Percentiles rank a stretch among this genome's conserved stretches.
Conservation (phyloP, 1,284 basidiomycete species). For the Clitocybe nebularis region DNA sequence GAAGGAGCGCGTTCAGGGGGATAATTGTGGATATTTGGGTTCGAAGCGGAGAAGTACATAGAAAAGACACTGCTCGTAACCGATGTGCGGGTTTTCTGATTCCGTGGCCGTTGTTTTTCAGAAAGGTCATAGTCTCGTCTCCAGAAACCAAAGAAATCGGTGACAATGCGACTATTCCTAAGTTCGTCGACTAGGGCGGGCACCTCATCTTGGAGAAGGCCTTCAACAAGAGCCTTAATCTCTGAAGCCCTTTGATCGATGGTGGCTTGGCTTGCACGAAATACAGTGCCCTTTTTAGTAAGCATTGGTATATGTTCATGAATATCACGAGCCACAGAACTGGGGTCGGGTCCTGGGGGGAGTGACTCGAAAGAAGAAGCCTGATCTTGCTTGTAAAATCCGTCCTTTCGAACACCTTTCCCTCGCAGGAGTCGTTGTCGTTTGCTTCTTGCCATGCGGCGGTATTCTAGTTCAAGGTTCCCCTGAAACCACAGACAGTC, state of each 20-base stretch:
- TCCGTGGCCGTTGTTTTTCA: constrained; percentile 30
- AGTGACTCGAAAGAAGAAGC: constrained; percentile 80
- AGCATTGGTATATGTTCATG: constrained; percentile 63
- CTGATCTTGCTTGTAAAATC: constrained; percentile 63
- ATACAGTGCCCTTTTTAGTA: constrained; percentile 66
- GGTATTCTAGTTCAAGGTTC: constrained; percentile 60
- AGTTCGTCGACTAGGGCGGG: constrained; percentile 65
- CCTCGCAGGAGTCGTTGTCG: constrained; percentile 58
- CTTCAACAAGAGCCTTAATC: constrained; percentile 52
- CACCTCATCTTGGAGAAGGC: constrained; percentile 54
- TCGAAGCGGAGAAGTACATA: constrained; percentile 49
- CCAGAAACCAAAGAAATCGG: constrained; percentile 78
- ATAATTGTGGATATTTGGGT: constrained; percentile 16
- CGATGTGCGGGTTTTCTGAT: constrained; percentile 26
- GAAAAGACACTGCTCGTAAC: constrained; percentile 47
- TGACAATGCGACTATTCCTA: constrained; percentile 50
- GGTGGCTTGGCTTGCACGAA: constrained; percentile 64
- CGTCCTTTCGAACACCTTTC: constrained; percentile 72
- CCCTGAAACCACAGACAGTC: constrained; percentile 76
- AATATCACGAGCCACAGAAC: constrained; percentile 61
- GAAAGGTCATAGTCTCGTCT: constrained; percentile 60
- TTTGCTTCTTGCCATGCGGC: constrained; percentile 57
- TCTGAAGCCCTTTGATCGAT: constrained; percentile 60
- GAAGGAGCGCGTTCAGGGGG: constrained; percentile 14
- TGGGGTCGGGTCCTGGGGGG: constrained; percentile 77